Base-by-base conservation (phyloP, 2,329 filamentous ascomycete species). In the Graphilbum sp. region DNA sequence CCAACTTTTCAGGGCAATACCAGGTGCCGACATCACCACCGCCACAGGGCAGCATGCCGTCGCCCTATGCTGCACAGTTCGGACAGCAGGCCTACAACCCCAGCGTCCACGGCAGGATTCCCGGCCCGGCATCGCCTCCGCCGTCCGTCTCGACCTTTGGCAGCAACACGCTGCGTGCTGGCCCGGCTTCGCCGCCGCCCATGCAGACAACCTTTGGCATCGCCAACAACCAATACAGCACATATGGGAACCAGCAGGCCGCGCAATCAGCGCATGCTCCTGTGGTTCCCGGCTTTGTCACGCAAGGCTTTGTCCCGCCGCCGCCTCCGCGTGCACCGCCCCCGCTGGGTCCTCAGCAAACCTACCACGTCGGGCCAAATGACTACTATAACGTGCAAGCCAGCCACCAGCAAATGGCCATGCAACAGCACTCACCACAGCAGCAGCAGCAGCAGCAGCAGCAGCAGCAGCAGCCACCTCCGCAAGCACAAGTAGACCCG, bases 271-370 rank as follows among this genome's bases (percentile, higher is more conserved):
- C 30, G 16, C 30, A 17, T 18, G 38, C 60, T 57, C 34, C 61
- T 59, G 43, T 49, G 48, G 18, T 43, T 44, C 34, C 48, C 42
- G 54, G 55, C 19, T 68, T 66, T 38, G 61, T 70, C 23, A 68
- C 71, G 13, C 60, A 62, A 0, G 71, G 72, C 4, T 75, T 75
- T 44, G 67, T 78, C 29, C 73, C 71, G 5, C 74, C 74, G 3
- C 72, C 74, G 7, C 74, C 73, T 2, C 72, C 73, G 2, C 74
- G 73, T 0, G 72, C 71, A 0, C 72, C 72, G 4, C 72, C 72
- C 8, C 72, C 72, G 2, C 50, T 76, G 46, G 71, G 71, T 4
- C 69, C 70, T 24, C 72, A 76, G 50, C 72, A 76, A 52, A 76
- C 70, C 10, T 66, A 72, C 21, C 67, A 74, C 45, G 70, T 73